Base-by-base conservation (phyloP, 225 moss, liverwort and hornwort species). In the Anthoceros angustus region DNA sequence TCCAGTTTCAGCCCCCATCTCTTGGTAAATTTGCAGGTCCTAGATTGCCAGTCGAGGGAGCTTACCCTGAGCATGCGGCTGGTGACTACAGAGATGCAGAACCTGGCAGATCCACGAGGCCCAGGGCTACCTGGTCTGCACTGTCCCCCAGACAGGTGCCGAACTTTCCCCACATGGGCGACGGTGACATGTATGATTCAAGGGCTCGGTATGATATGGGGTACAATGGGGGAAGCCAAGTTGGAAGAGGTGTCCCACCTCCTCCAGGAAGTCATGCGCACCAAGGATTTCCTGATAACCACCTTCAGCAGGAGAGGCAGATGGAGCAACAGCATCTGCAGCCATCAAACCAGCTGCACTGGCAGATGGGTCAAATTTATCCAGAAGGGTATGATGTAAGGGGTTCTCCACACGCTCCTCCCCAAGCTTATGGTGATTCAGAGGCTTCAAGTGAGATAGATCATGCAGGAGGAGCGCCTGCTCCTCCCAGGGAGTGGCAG, bases 301-400 rank as follows among this genome's bases (percentile, higher is more conserved):
- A 55, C 23, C 23, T 15, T 55, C 55, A 55, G 18, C 55, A 55
- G 14, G 55, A 55, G 32, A 32, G 32, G 8, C 55, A 55, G 10
- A 55, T 55, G n/a, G 23, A 55, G 18, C n/a, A 55, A 7, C 55
- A 55, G 55, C 55, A 55, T 23, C 55, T 55, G 55, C 55, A 55
- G 8, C 55, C 18, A 55, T 23, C 55, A 0, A 55, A 18, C 1
- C 55, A 55, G 18, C n/a, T 18, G 5, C 18, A 15, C 14, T 55
- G 55, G 55, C 55, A 55, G 14, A 18, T 18, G 23, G n/a, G 55
- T 20, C 55, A 15, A 55, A 55, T 18, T 18, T 20, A 55, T 23
- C 55, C n/a, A 15, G 55, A 55, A 4, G 55, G 55, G 7, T 23
- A 18, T 55, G 55, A 32, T 1, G 32, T 4, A 32, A 32, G 55